These are phyloP conservation scores for Panicum hallii DNA, from an alignment of 202 grass and related monocot species.

Conservation along the genomic window DNA sequence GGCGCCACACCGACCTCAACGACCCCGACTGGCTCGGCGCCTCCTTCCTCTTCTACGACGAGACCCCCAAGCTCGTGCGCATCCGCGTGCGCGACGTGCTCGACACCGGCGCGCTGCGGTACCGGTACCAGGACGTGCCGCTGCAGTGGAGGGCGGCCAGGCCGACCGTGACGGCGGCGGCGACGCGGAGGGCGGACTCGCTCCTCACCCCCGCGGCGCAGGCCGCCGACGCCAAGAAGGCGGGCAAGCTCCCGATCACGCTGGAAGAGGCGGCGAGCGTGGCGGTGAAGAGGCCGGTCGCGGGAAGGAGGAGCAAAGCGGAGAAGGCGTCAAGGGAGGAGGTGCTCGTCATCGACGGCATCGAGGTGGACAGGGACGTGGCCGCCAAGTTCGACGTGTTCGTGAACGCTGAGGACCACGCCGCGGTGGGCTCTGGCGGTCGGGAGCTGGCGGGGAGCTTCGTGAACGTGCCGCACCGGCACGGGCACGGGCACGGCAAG, in stretches of 20 bases:
- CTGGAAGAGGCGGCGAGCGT: conserved; percentile 43
- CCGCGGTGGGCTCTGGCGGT: conserved; percentile 34
- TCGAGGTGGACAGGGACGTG: conserved; percentile 51
- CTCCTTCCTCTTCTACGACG: conserved; percentile 58
- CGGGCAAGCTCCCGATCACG: conserved; percentile 46
- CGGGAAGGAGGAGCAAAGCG: conserved; percentile 44
- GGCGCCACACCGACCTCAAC: conserved; percentile 27
- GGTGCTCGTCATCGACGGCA: conserved; percentile 61
- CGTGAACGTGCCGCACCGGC: conserved; percentile 49
- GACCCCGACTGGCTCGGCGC: conserved; percentile 55
- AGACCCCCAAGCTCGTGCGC: conserved; percentile 34
- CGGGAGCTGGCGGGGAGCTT: conserved; percentile 70
- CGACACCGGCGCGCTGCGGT: conserved; percentile 41
- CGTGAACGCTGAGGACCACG: conserved; percentile 56
- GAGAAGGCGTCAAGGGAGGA: conserved; percentile 64
- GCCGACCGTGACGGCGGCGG: conserved; percentile 40
- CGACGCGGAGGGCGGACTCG: conserved; percentile 11
- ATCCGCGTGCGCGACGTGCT: conserved; percentile 49
- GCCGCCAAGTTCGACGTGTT: conserved; percentile 69
- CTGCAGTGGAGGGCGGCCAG: conserved; percentile 52
- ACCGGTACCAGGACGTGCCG: conserved; percentile 60
- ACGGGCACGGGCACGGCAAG: background rate
- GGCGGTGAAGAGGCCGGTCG: conserved; percentile 54
- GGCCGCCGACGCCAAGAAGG: conserved; percentile 10
- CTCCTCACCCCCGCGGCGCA: conserved; percentile 18